A percentile compares a stretch with the other conserved stretches of the same genome.
phyloP scores from a whole-genome alignment of 2,329 filamentous ascomycete genomes.

The Chlorencoelia australis region DNA sequence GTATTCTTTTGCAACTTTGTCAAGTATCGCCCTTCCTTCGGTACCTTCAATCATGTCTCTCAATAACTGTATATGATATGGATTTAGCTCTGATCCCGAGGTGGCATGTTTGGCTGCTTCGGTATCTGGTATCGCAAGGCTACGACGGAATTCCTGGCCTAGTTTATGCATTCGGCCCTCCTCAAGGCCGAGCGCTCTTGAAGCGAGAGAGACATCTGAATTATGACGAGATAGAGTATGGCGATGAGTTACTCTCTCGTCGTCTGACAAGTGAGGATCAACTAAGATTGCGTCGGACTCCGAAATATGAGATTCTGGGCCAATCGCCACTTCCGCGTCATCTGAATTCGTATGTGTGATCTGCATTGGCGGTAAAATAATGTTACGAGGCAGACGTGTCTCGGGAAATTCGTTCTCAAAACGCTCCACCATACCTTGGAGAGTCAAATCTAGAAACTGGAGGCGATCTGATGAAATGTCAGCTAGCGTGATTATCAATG shows the following conservation, averaged over 20 bases:
- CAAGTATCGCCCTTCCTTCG: slow-evolving; percentile 46
- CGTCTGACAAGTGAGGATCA: slow-evolving; percentile 28
- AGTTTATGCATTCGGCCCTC: slow-evolving; percentile 62
- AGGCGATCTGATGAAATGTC: slow-evolving; percentile 48
- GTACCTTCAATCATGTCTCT: slow-evolving; percentile 54
- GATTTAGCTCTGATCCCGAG: slow-evolving; percentile 31
- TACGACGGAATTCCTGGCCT: slow-evolving; percentile 54
- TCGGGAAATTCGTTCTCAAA: slow-evolving; percentile 97
- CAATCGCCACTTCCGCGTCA: slow-evolving; percentile 7
- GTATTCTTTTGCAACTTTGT: slow-evolving; percentile 36
- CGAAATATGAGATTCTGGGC: slow-evolving; percentile 11
- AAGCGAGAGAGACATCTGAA: slow-evolving; percentile 58
- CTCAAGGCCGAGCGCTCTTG: slow-evolving; percentile 53
- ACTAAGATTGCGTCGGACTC: slow-evolving; percentile 18
- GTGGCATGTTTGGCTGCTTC: slow-evolving; percentile 26
- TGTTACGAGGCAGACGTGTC: slow-evolving; percentile 41
- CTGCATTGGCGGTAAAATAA: slow-evolving; percentile 13
- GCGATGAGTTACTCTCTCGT: slow-evolving; percentile 32
- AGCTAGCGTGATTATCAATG: not conserved
- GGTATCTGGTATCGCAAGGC: slow-evolving; percentile 40
- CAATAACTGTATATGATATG: slow-evolving; percentile 35
- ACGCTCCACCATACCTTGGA: slow-evolving; percentile 84
- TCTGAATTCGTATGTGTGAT: not conserved
- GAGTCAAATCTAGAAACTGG: slow-evolving; percentile 76
- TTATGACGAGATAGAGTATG: slow-evolving; percentile 43